These are phyloP conservation scores for Rhizopus arrhizus DNA, from an alignment of 371 early-diverging fungal genomes.

Conservation along the genomic window DNA sequence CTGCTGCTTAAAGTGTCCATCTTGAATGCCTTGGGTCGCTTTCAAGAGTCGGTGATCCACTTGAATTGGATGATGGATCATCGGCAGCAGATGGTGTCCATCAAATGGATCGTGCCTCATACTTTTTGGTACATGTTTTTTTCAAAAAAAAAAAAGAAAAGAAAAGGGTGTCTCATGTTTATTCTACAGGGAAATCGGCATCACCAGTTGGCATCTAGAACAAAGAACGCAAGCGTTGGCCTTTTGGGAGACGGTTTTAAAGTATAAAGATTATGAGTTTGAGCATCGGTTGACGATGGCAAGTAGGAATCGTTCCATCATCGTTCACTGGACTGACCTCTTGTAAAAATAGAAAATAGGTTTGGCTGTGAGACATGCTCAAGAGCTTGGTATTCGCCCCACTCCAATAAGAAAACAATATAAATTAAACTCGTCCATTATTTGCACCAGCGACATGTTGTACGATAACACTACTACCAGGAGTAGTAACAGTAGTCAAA, in stretches of 20 bases:
- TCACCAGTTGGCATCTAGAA: slow-evolving; percentile 42
- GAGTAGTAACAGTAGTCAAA: no score
- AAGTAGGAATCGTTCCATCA: not conserved
- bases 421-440: not conserved
- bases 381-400: not conserved
- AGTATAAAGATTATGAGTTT: slow-evolving; percentile 43
- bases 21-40: slow-evolving; percentile 41
- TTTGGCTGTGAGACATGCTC: slow-evolving; percentile 10
- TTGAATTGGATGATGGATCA: slow-evolving; percentile 65
- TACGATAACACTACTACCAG: not conserved
- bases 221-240: slow-evolving; percentile 33
- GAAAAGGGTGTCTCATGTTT: not conserved
- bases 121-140: slow-evolving; percentile 50
- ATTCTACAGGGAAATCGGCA: slow-evolving; percentile 43
- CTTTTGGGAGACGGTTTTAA: slow-evolving; percentile 44
- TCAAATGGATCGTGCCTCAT: slow-evolving; percentile 60
- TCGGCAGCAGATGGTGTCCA: slow-evolving; percentile 42
- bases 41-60: slow-evolving; percentile 44
- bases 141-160: no score
- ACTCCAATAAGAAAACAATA: not conserved
- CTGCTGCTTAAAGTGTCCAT: slow-evolving; percentile 47
- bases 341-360: slow-evolving; percentile 7
- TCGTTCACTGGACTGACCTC: no score
- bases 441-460: not conserved
- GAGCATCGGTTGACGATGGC: slow-evolving; percentile 49